Percentiles rank a stretch among this genome's conserved stretches.
phyloP scores from a whole-genome alignment of 176 grass and related monocot genomes.

The Pontederia paniculata region DNA sequence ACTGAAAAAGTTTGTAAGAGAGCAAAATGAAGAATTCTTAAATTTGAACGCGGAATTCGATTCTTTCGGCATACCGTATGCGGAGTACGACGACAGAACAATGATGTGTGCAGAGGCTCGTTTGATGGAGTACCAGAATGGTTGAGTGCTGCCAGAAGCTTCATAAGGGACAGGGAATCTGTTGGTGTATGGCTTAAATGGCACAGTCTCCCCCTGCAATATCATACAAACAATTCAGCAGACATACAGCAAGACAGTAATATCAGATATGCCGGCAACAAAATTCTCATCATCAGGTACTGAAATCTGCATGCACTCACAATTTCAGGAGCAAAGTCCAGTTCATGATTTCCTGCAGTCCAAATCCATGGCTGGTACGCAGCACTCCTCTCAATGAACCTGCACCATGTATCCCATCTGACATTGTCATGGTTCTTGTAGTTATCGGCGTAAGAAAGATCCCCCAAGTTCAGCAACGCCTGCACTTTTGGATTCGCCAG shows the following conservation, averaged over 20 bases:
- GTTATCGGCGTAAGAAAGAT: constrained; percentile 81
- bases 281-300: too few relatives aligned
- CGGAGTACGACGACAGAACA: constrained; percentile 70
- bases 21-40: too few relatives aligned
- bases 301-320: constrained; percentile 25
- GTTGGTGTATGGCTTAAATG: constrained; percentile 50
- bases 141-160: constrained; percentile 56
- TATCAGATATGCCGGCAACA: too few relatives aligned
- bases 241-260: too few relatives aligned
- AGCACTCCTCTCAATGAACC: constrained; percentile 71
- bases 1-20: too few relatives aligned
- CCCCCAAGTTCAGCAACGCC: constrained; percentile 61
- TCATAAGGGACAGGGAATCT: constrained; percentile 63
- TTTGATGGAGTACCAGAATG: constrained; percentile 92
- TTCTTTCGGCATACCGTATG: constrained; percentile 41
- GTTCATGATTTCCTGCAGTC: constrained; percentile 87
- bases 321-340: constrained; percentile 73
- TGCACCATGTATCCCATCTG: constrained; percentile 92
- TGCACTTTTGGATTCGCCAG: constrained; percentile 48
- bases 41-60: too few relatives aligned
- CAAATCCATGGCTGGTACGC: constrained; percentile 98
- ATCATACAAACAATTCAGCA: not conserved
- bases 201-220: constrained; percentile 30
- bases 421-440: constrained; percentile 71
- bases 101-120: constrained; percentile 76